A percentile compares a stretch with the other conserved stretches of the same genome.
phyloP scores from a whole-genome alignment of 208 protist genomes.

The Leishmania braziliensis region DNA sequence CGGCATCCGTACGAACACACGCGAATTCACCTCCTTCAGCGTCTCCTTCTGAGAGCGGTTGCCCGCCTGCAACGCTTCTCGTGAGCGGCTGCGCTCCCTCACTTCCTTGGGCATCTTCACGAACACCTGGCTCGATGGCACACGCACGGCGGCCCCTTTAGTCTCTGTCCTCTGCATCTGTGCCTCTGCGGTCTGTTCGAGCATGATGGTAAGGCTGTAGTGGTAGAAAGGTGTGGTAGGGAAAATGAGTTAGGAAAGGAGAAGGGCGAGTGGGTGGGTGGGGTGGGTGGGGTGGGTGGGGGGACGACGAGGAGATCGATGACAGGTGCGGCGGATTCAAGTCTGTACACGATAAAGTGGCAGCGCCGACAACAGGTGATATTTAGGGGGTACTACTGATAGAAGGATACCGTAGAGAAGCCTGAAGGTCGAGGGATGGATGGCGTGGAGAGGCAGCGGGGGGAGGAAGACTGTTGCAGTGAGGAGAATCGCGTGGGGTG shows the following conservation, averaged over 20 bases:
- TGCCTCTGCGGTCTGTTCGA: neutral
- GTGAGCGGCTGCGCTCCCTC: neutral
- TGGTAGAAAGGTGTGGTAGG: neutral
- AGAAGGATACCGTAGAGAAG: no score
- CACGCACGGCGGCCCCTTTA: no score
- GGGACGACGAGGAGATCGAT: no score
- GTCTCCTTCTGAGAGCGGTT: neutral
- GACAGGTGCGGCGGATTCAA: no score
- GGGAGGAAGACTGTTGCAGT: no score
- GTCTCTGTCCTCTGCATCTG: no score
- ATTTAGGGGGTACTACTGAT: no score
- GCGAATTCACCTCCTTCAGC: neutral
- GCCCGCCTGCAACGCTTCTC: neutral
- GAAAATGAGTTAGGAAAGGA: neutral
- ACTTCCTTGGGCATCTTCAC: slow-evolving; percentile 6
- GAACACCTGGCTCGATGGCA: neutral
- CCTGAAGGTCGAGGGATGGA: neutral
- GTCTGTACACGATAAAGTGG: no score
- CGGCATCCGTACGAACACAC: slow-evolving; percentile 28
- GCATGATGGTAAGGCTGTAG: neutral
- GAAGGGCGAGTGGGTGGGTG: neutral
- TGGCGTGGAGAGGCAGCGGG: neutral
- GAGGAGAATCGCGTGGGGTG: neutral
- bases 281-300: neutral
- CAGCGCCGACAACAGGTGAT: no score